These are phyloP conservation scores for Rhizoclosmatium globosum DNA, from an alignment of 192 early-diverging fungal genomes.

Conservation along the genomic window DNA sequence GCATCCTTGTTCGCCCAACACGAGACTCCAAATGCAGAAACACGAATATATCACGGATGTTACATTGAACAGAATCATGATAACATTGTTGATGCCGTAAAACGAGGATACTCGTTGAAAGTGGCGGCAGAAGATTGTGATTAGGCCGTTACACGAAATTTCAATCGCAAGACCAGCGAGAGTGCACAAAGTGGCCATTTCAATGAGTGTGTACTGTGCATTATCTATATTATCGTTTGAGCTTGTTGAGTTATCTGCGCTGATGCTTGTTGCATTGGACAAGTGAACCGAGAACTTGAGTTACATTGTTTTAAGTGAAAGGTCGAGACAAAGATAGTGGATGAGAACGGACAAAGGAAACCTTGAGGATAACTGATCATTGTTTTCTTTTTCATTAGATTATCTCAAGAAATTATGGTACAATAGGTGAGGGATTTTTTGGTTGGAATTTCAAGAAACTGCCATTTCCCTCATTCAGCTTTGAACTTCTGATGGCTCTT, in stretches of 20 bases:
- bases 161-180: not conserved
- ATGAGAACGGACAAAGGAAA: not conserved
- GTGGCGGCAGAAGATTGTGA: not conserved
- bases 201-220: not conserved
- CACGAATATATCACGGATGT: not conserved
- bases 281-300: too few relatives aligned
- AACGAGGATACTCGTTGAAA: not conserved
- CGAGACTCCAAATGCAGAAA: not conserved
- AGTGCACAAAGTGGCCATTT: not conserved
- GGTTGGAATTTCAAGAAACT: not conserved
- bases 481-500: constrained; percentile 2
- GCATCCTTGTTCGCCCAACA: not conserved
- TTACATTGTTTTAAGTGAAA: too few relatives aligned
- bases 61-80: not conserved
- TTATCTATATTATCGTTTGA: not conserved
- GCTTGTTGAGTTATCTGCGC: too few relatives aligned
- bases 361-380: not conserved
- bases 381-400: not conserved
- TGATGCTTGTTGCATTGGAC: too few relatives aligned
- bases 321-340: too few relatives aligned
- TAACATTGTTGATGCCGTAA: not conserved
- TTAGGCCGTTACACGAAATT: not conserved
- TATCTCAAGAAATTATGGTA: too few relatives aligned
- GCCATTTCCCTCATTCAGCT: not conserved
- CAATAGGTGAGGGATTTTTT: too few relatives aligned